A percentile compares a stretch with the other conserved stretches of the same genome.
Conservation (phyloP, 2,329 filamentous ascomycete genomes). For the Cladosporium phlei region DNA sequence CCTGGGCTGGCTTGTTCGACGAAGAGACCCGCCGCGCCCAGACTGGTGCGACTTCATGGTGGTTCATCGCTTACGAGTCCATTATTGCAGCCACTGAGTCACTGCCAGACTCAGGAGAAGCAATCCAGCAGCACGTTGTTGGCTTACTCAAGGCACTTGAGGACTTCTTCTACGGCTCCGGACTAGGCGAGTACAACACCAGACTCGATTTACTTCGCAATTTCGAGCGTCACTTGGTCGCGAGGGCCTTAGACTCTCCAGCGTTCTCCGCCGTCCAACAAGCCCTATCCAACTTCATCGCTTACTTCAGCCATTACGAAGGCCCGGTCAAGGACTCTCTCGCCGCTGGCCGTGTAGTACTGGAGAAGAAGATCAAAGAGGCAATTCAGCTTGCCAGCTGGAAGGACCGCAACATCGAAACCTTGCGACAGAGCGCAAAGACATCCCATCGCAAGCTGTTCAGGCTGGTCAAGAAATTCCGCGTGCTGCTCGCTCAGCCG, state of each 20-base stretch:
- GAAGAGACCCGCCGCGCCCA: constrained; percentile 72
- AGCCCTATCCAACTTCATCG: constrained; percentile 70
- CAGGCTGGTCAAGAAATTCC: constrained; percentile 85
- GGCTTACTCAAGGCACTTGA: constrained; percentile 46
- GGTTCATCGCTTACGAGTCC: constrained; percentile 92
- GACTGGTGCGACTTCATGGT: constrained; percentile 82
- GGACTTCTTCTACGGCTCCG: constrained; percentile 40
- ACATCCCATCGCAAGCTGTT: constrained; percentile 90
- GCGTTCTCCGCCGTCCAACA: constrained; percentile 54
- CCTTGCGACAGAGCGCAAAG: constrained; percentile 80
- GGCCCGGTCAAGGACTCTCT: constrained; percentile 61
- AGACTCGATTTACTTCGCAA: constrained; percentile 25
- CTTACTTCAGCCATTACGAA: constrained; percentile 69
- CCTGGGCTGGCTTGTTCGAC: constrained; percentile 85
- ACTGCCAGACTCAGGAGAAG: constrained; percentile 9
- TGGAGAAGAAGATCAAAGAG: constrained; percentile 93
- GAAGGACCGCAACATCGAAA: constrained; percentile 95
- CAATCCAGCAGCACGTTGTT: constrained; percentile 10
- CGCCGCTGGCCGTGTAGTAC: constrained; percentile 58
- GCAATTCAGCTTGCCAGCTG: constrained; percentile 91
- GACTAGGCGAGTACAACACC: constrained; percentile 71
- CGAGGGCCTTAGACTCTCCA: constrained; percentile 41
- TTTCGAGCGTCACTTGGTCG: constrained; percentile 31
- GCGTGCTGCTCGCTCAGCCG: constrained; percentile 69
- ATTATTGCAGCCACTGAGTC: constrained; percentile 57